Evolutionary conservation across 139 green algal species (phyloP).

Genomic region (Pleodorina starrii): DNA sequence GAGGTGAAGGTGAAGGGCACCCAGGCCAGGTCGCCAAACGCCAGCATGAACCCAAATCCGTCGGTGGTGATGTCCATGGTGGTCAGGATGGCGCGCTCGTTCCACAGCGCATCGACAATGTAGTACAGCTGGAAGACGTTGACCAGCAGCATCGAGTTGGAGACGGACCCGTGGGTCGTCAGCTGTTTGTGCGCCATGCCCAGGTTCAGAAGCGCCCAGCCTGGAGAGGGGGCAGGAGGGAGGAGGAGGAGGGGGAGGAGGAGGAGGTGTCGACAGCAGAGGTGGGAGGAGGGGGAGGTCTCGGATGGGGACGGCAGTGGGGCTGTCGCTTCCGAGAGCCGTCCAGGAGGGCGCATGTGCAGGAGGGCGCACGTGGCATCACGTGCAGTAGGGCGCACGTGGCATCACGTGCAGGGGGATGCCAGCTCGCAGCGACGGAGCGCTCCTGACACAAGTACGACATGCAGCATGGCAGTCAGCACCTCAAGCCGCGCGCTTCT

Average conservation of each 20-base stretch:
- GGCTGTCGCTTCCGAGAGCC: too few species aligned
- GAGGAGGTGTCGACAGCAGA: background rate
- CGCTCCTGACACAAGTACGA: too few species aligned
- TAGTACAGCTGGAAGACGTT: conserved; percentile 85
- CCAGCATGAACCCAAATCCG: conserved; percentile 99
- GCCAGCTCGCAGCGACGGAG: too few species aligned
- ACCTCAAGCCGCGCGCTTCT: too few species aligned
- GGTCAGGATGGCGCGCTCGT: conserved; percentile 91
- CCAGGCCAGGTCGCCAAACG: conserved; percentile 96
- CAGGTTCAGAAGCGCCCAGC: conserved; percentile 72
- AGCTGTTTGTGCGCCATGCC: conserved; percentile 83
- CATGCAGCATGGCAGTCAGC: too few species aligned
- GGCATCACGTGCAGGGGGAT: too few species aligned
- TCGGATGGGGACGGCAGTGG: too few species aligned
- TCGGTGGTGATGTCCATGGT: conserved; percentile 99
- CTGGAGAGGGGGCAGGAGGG: background rate
- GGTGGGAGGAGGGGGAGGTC: background rate
- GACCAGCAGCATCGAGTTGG: conserved; percentile 85
- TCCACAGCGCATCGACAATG: conserved; percentile 68
- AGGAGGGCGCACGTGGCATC: too few species aligned
- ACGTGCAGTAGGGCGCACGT: too few species aligned
- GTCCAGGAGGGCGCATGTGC: too few species aligned
- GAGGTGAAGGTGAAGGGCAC: conserved; percentile 98
- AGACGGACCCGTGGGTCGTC: conserved; percentile 25
- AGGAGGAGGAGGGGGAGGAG: background rate